Percentiles rank a stretch among this genome's conserved stretches.
Evolutionary conservation across 2,329 filamentous ascomycete species (phyloP).

Genomic region (Cordyceps javanica): DNA sequence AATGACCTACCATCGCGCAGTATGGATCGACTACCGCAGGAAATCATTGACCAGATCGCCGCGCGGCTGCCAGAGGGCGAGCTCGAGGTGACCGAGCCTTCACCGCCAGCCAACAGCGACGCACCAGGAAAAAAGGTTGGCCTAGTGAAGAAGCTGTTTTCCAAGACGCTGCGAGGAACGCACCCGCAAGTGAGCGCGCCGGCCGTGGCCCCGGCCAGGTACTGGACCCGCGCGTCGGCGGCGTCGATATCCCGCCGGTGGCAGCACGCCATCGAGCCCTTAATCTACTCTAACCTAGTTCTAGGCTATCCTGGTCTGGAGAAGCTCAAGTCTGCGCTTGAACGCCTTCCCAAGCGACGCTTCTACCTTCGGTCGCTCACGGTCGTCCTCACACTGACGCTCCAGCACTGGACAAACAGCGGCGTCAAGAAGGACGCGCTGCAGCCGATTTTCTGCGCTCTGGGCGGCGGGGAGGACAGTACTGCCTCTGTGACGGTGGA

Average conservation of each 20-base stretch:
- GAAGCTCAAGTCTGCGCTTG: background rate
- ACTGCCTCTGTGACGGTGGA: background rate
- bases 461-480: background rate
- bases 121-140: background rate
- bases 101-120: background rate
- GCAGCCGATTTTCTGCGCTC: background rate
- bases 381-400: background rate
- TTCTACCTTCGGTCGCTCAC: background rate
- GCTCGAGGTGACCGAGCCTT: background rate
- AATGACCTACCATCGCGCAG: background rate
- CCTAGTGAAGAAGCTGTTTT: background rate
- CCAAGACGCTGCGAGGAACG: background rate
- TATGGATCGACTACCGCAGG: conserved; percentile 5
- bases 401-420: background rate
- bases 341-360: background rate
- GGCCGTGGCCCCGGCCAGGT: background rate
- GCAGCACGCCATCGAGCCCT: conserved; percentile 2
- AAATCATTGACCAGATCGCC: conserved; percentile 6
- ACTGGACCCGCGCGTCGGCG: background rate
- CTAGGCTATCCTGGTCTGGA: background rate
- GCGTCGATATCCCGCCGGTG: background rate
- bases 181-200: background rate
- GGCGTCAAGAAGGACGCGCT: background rate
- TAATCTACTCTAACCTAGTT: background rate
- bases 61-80: background rate